Evolutionary conservation across 2,329 filamentous ascomycete genomes (phyloP).

Genomic region (Salinomyces thailandicus): DNA sequence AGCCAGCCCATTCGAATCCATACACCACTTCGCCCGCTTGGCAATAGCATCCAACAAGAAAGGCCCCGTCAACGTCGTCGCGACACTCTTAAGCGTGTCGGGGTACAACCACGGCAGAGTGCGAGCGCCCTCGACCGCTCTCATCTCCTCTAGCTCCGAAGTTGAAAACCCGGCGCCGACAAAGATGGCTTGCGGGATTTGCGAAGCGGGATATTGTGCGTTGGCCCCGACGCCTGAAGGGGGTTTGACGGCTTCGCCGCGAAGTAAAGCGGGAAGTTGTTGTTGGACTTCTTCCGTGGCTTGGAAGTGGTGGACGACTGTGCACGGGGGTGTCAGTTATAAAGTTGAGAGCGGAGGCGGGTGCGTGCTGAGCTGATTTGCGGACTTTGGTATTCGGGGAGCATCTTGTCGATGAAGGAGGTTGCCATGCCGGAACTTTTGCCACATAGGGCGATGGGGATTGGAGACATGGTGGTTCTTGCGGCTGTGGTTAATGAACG

Average conservation of each 20-base stretch:
- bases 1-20: constrained; percentile 10
- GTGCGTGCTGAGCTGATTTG: not conserved
- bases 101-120: constrained; percentile 14
- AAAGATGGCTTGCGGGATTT: constrained; percentile 11
- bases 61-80: constrained; percentile 7
- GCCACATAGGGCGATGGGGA: constrained; percentile 15
- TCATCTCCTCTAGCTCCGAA: constrained; percentile 12
- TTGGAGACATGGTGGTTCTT: constrained; percentile 11
- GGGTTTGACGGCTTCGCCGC: constrained; percentile 9
- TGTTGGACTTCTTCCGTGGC: constrained; percentile 5
- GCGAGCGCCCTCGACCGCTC: constrained; percentile 8
- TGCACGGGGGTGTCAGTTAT: not conserved
- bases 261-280: constrained; percentile 14
- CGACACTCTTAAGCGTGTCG: constrained; percentile 9
- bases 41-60: constrained; percentile 12
- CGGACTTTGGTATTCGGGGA: constrained; percentile 14
- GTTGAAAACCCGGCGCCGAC: constrained; percentile 14
- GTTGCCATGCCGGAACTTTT: constrained; percentile 14
- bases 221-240: constrained; percentile 11
- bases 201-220: constrained; percentile 2
- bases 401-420: constrained; percentile 10
- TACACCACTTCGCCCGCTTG: constrained; percentile 8
- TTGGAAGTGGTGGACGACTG: constrained; percentile 16
- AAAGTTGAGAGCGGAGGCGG: not conserved
- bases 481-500: not conserved